Conservation (phyloP, 1,139 yeast genomes). For the Candida sojae region DNA sequence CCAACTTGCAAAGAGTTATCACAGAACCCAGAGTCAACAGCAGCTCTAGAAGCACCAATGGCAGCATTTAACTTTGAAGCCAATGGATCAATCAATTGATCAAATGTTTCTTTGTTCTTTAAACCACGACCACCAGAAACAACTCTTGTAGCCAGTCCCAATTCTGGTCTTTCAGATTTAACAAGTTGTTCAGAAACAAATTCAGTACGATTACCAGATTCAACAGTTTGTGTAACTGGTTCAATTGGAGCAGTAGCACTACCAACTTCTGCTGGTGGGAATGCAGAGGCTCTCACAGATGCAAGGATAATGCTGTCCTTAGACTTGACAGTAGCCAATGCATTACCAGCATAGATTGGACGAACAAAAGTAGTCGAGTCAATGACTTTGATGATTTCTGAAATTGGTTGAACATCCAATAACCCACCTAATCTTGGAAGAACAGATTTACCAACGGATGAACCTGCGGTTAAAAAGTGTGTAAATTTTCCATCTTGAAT, state of each 20-base stretch:
- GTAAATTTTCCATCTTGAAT: conserved; percentile 47
- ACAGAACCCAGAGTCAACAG: conserved; percentile 94
- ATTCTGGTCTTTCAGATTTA: conserved; percentile 86
- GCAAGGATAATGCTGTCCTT: conserved; percentile 65
- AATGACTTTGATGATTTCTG: conserved; percentile 73
- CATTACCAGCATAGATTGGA: conserved; percentile 97
- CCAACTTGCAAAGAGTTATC: conserved; percentile 98
- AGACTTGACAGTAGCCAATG: conserved; percentile 77
- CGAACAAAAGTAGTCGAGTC: conserved; percentile 76
- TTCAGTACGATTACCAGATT: conserved; percentile 40
- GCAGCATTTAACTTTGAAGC: conserved; percentile 89
- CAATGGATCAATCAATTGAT: conserved; percentile 72
- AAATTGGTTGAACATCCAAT: conserved; percentile 83
- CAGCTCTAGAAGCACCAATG: conserved; percentile 97
- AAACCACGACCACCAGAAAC: conserved; percentile 96
- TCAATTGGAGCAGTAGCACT: conserved; percentile 51
- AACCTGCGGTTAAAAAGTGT: conserved; percentile 79
- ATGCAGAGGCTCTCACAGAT: conserved; percentile 85
- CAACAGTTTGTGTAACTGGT: conserved; percentile 40
- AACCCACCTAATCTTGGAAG: conserved; percentile 87
- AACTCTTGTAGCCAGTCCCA: conserved; percentile 77
- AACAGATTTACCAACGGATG: conserved; percentile 84
- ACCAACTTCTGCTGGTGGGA: conserved; percentile 55
- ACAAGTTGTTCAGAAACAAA: conserved; percentile 75
- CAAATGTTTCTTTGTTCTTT: conserved; percentile 87